Conservation (phyloP, 257 asterid genomes). For the Cordia subcordata region DNA sequence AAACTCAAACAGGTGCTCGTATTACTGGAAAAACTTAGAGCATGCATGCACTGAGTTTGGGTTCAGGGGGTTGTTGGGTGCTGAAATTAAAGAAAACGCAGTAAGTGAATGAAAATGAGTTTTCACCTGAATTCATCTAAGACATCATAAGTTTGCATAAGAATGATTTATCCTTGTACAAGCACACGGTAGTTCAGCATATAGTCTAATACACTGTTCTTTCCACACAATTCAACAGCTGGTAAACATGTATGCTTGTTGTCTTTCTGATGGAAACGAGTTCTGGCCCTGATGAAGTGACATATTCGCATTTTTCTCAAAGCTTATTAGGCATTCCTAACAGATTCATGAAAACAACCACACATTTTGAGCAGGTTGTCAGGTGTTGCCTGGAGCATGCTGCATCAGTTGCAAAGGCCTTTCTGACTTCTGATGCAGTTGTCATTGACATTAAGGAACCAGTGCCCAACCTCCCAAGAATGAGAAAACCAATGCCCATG, state of each 20-base stretch:
- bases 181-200: no score
- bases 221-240: no score
- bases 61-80: no score
- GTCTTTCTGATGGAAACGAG: not conserved
- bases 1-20: not conserved
- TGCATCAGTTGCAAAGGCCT: conserved; percentile 65
- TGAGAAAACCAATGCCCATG: conserved; percentile 43
- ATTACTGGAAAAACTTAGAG: not conserved
- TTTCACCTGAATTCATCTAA: no score
- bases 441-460: conserved; percentile 62
- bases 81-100: no score
- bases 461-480: conserved; percentile 9
- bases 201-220: no score
- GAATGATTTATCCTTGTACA: no score
- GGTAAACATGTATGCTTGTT: no score
- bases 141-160: no score
- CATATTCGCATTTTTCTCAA: not conserved
- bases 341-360: not conserved
- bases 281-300: not conserved
- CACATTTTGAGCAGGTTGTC: conserved; percentile 44
- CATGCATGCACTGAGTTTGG: not conserved
- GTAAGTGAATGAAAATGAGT: no score
- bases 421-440: conserved; percentile 75
- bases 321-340: not conserved
- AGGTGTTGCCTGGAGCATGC: conserved; percentile 88